Base-by-base conservation (phyloP, 139 green algal species). In the Chlorella sp. region DNA sequence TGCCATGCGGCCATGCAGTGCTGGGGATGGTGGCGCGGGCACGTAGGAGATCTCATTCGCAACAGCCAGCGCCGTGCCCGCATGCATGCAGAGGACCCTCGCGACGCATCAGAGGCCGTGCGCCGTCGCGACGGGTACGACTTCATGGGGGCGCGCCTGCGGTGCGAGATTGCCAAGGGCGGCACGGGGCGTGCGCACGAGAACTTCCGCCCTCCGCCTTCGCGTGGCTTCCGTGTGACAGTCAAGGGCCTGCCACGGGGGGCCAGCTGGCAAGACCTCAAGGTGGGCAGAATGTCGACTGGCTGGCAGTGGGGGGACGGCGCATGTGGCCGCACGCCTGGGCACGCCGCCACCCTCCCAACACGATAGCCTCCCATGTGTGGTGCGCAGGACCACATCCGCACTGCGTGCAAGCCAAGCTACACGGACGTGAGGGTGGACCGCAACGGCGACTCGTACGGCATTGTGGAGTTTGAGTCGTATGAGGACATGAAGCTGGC, bases 231-330 rank as follows among this genome's bases (percentile, higher is more conserved):
- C 69, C 69, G 69, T 32, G 75, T 88, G 3, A 59, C 88, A 0
- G 85, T 96, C 24, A 87, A 88, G 68, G 80, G 77, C n/a, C 85
- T 97, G 42, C 91, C 91, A 24, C 69, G 79, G 2, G 82, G 76
- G 0, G 88, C 88, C 23, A 89, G 77, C 72, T 97, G 91, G 91
- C 91, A 97, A 74, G 91, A 97, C 75, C 77, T 97, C 22, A 97
- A 97, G 84, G 90, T 71, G 67, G n/a, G n/a, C n/a, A n/a, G n/a
- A n/a, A n/a, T n/a, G n/a, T n/a, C n/a, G n/a, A n/a, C n/a, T n/a
- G n/a, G n/a, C n/a, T n/a, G n/a, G n/a, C n/a, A n/a, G n/a, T n/a
- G n/a, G n/a, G n/a, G n/a, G n/a, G n/a, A n/a, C n/a, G n/a, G n/a
- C n/a, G n/a, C n/a, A n/a, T n/a, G n/a, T n/a, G n/a, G n/a, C n/a